These are phyloP conservation scores for Urostyla sp. DNA, from an alignment of 73 alveolate species.

Conservation along the genomic window DNA sequence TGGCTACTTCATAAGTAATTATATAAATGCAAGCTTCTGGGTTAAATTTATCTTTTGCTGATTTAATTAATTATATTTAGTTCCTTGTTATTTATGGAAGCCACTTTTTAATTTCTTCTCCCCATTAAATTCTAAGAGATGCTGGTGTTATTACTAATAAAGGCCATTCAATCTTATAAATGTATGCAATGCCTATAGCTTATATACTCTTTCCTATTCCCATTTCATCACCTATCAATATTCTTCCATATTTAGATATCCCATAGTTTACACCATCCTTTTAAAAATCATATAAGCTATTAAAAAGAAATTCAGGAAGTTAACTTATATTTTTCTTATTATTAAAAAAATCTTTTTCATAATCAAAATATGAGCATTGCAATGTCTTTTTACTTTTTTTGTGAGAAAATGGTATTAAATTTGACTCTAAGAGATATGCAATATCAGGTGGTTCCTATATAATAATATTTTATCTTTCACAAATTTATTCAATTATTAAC, in stretches of 20 bases:
- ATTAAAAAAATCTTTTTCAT: not conserved
- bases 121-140: slow-evolving; percentile 83
- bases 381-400: too few relatives aligned
- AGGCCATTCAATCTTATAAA: slow-evolving; percentile 92
- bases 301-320: slow-evolving; percentile 50
- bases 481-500: slow-evolving; percentile 34
- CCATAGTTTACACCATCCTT: slow-evolving; percentile 84
- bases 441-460: too few relatives aligned
- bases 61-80: slow-evolving; percentile 61
- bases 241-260: slow-evolving; percentile 78
- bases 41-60: slow-evolving; percentile 55
- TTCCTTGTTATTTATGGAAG: slow-evolving; percentile 50
- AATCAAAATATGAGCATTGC: not conserved
- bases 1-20: slow-evolving; percentile 85
- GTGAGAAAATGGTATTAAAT: too few relatives aligned
- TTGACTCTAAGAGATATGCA: too few relatives aligned
- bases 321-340: slow-evolving; percentile 6
- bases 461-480: not conserved
- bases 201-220: slow-evolving; percentile 94
- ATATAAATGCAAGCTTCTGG: slow-evolving; percentile 75
- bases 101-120: slow-evolving; percentile 82
- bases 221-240: slow-evolving; percentile 93
- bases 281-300: slow-evolving; percentile 77
- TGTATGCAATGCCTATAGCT: slow-evolving; percentile 83
- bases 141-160: slow-evolving; percentile 91